A percentile compares a stretch with the other conserved stretches of the same genome.
These are phyloP conservation scores for Alternaria gansuensis DNA, from an alignment of 2,329 filamentous ascomycete species.

Conservation along the genomic window DNA sequence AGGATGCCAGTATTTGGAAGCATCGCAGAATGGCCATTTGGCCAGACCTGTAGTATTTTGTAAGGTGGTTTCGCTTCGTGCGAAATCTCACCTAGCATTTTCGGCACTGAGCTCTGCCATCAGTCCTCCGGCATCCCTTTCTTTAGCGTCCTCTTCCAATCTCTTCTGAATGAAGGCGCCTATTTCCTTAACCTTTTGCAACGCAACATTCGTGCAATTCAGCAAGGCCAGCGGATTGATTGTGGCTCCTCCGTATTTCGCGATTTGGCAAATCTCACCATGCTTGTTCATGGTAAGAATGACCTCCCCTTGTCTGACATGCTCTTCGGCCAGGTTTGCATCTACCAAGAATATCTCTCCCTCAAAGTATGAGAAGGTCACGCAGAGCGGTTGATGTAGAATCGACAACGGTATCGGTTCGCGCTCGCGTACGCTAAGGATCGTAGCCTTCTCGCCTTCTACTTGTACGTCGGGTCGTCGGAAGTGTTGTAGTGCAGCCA, in stretches of 20 bases:
- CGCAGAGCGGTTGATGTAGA: conserved; percentile 89
- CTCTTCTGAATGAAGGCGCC: conserved; percentile 75
- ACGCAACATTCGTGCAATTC: conserved; percentile 75
- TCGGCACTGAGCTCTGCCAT: conserved; percentile 83
- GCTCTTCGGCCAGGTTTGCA: conserved; percentile 77
- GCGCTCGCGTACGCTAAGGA: conserved; percentile 84
- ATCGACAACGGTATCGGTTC: conserved; percentile 91
- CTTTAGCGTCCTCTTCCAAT: conserved; percentile 79
- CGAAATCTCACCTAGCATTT: conserved; percentile 73
- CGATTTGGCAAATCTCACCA: conserved; percentile 89
- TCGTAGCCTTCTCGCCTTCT: conserved; percentile 81
- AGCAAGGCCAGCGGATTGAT: conserved; percentile 82
- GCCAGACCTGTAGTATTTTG: conserved; percentile 27
- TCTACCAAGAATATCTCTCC: conserved; percentile 78
- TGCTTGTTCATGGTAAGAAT: conserved; percentile 88
- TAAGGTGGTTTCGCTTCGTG: conserved; percentile 22
- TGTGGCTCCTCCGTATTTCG: conserved; percentile 85
- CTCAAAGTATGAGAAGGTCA: conserved; percentile 87
- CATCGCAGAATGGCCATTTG: conserved; percentile 16
- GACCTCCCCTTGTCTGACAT: conserved; percentile 75
- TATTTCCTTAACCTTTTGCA: conserved; percentile 82
- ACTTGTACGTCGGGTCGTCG: conserved; percentile 88
- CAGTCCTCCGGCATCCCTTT: conserved; percentile 79
- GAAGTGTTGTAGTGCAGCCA: conserved; percentile 91
- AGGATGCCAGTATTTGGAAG: conserved; percentile 15